Evolutionary conservation across 768 basidiomycete species (phyloP), one percentile per base, ranked within the genome.

Genomic region (Erythrobasidium yunnanense): DNA sequence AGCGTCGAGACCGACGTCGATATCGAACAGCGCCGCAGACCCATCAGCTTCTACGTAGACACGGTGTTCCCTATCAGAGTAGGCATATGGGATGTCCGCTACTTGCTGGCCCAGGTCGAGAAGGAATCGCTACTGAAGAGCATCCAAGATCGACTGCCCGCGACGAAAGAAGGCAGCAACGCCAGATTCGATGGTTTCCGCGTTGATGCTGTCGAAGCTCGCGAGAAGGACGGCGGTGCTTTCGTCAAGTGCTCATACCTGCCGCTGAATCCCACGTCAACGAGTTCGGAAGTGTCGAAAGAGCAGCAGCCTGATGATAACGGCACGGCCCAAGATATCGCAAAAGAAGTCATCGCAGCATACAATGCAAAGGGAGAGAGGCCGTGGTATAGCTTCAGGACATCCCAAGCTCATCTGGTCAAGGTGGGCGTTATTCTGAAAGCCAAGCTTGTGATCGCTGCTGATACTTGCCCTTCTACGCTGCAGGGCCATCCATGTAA

Each of bases 161-260:
- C 46, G 8, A 30, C 29, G 13, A 69, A 75, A 5, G 79, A 87
- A 42, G 38, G 38, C 38, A 42, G 38, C n/a, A n/a, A 42, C 38
- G 27, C 46, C 4, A 27, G 34, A 13, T 68, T 75, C 4, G 30
- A 81, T 84, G 69, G 79, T 34, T 87, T 90, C 72, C 77, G 78
- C 30, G 76, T 88, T n/a, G 72, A 85, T 2, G 80, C 81, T 23
- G 71, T 89, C 4, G 80, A 87, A 56, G 83, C 75, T 1, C 66
- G 74, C 32, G 71, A 68, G 55, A 92, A 91, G 71, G 89, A 91
- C 68, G 90, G 90, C 1, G 90, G 90, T 3, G 84, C 88, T 17
- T 90, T 89, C 73, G 84, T 90, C 35, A 80, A 80, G 32, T 89
- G 90, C 74, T 76, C 78, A 22, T 92, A 85, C 71, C 75, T 70